Conservation (phyloP, 805 yeast genomes). For the Tetrapisispora namnaoensis region DNA sequence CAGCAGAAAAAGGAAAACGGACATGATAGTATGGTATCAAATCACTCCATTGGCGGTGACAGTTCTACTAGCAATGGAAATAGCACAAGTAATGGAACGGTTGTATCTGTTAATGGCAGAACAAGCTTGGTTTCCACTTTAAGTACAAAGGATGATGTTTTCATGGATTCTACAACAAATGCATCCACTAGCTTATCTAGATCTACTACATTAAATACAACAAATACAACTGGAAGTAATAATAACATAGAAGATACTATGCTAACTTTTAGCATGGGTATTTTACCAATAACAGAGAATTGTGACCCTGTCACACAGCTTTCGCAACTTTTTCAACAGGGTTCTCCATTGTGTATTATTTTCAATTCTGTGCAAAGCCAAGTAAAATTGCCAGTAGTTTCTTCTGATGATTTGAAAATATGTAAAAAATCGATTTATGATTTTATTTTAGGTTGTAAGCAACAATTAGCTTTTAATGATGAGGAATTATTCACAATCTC, state of each 20-base stretch:
- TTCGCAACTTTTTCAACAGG: constrained; percentile 83
- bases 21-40: constrained; percentile 16
- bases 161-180: constrained; percentile 21
- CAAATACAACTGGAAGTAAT: constrained; percentile 5
- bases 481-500: constrained; percentile 83
- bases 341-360: constrained; percentile 80
- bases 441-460: constrained; percentile 78
- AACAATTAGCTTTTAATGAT: constrained; percentile 62
- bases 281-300: constrained; percentile 58
- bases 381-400: constrained; percentile 50
- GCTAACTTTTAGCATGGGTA: constrained; percentile 65
- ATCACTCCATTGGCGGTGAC: constrained; percentile 9
- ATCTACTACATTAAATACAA: constrained; percentile 6
- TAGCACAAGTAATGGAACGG: constrained; percentile 3
- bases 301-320: constrained; percentile 91
- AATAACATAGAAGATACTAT: constrained; percentile 27
- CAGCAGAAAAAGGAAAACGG: constrained; percentile 20
- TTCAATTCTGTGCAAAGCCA: constrained; percentile 62
- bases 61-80: constrained; percentile 12
- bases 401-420: constrained; percentile 70
- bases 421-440: constrained; percentile 87
- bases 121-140: constrained; percentile 29
- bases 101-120: constrained; percentile 16
- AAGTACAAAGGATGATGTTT: constrained; percentile 28
- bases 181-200: constrained; percentile 17